Conservation (phyloP, 495 filamentous ascomycete species). For the Aspergillus saccharolyticus region DNA sequence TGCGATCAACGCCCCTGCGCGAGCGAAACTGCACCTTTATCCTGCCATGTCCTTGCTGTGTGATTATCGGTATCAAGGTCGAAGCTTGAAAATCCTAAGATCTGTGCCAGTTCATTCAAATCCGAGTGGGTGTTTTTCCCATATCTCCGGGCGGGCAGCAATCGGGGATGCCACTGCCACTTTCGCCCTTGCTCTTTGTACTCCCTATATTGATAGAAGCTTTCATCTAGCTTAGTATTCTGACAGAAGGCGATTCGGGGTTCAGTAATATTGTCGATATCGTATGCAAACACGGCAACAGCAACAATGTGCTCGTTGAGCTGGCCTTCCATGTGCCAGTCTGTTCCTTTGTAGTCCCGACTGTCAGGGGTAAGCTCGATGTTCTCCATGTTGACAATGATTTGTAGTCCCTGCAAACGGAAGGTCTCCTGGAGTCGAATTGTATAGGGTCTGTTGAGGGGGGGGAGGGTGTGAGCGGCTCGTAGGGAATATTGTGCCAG, state of each 20-base stretch:
- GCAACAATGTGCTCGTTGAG: constrained; percentile 10
- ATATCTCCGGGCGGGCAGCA: not conserved
- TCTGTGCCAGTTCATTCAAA: not conserved
- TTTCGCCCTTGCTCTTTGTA: not conserved
- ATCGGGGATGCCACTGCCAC: not conserved
- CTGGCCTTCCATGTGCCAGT: constrained; percentile 6
- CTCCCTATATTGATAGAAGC: not conserved
- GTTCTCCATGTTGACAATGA: not conserved
- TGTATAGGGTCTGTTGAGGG: not conserved
- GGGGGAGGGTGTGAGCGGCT: not conserved
- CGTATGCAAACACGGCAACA: constrained; percentile 3
- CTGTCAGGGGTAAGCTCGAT: constrained; percentile 4
- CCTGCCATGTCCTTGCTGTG: not conserved
- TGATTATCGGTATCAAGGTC: not conserved
- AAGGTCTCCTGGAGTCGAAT: not conserved
- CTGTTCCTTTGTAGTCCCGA: not conserved
- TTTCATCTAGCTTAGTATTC: not conserved
- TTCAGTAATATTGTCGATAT: constrained; percentile 6
- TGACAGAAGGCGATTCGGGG: constrained; percentile 9
- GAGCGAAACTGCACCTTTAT: constrained; percentile 2
- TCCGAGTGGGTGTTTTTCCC: not conserved
- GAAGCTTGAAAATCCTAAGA: not conserved
- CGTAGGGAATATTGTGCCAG: not conserved
- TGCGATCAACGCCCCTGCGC: constrained; percentile 6
- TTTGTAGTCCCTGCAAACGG: not conserved